Base-by-base conservation (phyloP, 78 protist species). In the Emiliania huxleyi region DNA sequence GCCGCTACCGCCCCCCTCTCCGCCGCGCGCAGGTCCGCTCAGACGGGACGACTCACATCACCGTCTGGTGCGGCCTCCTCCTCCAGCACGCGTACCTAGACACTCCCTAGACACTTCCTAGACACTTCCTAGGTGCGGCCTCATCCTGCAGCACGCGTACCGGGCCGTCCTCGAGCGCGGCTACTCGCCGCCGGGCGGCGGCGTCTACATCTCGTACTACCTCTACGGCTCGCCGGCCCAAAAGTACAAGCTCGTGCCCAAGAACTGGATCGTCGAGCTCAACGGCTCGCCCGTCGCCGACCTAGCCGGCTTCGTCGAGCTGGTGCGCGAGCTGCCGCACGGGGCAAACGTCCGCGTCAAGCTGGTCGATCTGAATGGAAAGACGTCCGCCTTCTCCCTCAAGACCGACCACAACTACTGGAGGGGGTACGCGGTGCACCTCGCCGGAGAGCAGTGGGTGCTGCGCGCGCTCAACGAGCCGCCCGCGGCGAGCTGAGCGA, bases 361-460 rank as follows among this genome's bases (percentile, higher is more conserved):
- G 81, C 22, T 49, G 56, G 49, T 73, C 46, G 89, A 87, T 29
- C 75, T 94, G 44, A 11, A 90, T n/a, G 91, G 49, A 44, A 79
- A 93, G 90, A 69, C 12, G 6, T 11, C 43, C 45, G 90, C 79
- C 40, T 46, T 79, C 69, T 90, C 95, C 38, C 26, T 93, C 33
- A 90, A 73, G 69, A 49, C 90, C 23, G 95, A 93, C 49, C 56
- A 69, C 52, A 92, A 93, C 84, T 93, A 81, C 90, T 93, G 95
- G 95, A 90, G 75, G 11, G 18, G 37, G 18, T 69, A 69, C 12
- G 37, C 3, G 33, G 75, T 69, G 3, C 12, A 18, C 33, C 38
- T 29, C 12, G 12, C 11, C 33, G 75, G n/a, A 2, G 33, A 29
- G 38, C 3, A 12, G 33, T 69, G 75, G 75, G 75, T 69, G 11